Evolutionary conservation across 106 monocot genomes (phyloP).

Genomic region (Xerophyta viscosa): DNA sequence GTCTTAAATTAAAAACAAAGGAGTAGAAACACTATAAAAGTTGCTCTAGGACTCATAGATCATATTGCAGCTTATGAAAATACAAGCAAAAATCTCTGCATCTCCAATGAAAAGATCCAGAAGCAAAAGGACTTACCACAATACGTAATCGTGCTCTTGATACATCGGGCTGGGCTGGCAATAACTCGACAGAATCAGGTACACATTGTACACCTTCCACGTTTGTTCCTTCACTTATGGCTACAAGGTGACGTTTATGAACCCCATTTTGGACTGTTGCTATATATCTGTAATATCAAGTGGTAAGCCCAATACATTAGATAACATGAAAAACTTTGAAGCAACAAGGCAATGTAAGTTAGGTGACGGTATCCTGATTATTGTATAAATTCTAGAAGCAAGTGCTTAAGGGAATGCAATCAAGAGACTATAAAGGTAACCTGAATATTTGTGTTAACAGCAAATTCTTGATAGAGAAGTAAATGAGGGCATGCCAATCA

Average conservation of each 20-base stretch:
- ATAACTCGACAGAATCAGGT: conserved; percentile 80
- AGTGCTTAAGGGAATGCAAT: too few species aligned
- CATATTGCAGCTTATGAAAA: too few species aligned
- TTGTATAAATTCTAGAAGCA: too few species aligned
- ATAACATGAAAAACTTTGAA: not conserved
- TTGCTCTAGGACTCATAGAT: too few species aligned
- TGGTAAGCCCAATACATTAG: not conserved
- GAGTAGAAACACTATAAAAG: too few species aligned
- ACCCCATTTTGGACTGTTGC: conserved; percentile 66
- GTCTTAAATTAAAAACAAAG: too few species aligned
- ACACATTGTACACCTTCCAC: conserved; percentile 76
- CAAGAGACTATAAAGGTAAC: too few species aligned
- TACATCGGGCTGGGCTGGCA: conserved; percentile 56
- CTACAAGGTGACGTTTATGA: conserved; percentile 58
- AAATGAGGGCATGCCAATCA: not conserved
- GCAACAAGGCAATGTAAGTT: not conserved
- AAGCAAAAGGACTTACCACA: conserved; percentile 44
- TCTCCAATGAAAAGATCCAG: too few species aligned
- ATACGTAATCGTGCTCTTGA: conserved; percentile 64
- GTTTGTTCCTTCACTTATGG: conserved; percentile 79
- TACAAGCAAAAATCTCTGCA: too few species aligned
- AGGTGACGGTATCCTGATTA: too few species aligned
- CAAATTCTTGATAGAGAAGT: not conserved
- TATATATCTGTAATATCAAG: conserved; percentile 57
- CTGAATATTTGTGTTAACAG: too few species aligned